Base-by-base conservation (phyloP, 139 green algal species). In the Yamagishiella unicocca region DNA sequence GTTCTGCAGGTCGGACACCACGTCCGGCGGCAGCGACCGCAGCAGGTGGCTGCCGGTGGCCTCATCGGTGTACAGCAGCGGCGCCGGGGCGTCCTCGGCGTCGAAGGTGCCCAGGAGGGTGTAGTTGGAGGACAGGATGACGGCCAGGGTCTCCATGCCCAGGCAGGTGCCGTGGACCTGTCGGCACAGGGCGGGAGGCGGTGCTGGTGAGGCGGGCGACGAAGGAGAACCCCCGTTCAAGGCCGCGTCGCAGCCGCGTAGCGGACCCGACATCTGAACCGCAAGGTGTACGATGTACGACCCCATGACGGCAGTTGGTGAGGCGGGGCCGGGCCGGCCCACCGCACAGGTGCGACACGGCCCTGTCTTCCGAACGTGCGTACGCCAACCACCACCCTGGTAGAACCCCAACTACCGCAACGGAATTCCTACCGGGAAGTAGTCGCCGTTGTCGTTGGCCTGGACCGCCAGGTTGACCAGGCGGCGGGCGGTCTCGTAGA, bases 371-470 rank as follows among this genome's bases (percentile, higher is more conserved):
- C n/a, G n/a, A n/a, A n/a, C n/a, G n/a, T n/a, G n/a, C n/a, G n/a
- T n/a, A n/a, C n/a, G n/a, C n/a, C n/a, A n/a, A n/a, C n/a, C n/a
- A n/a, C n/a, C n/a, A n/a, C n/a, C n/a, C n/a, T n/a, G n/a, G n/a
- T n/a, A n/a, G n/a, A n/a, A n/a, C n/a, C n/a, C n/a, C n/a, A n/a
- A n/a, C n/a, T n/a, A n/a, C n/a, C n/a, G n/a, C n/a, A n/a, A n/a
- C n/a, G n/a, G n/a, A n/a, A n/a, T n/a, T n/a, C n/a, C n/a, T n/a
- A 97, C 94, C 6, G 96, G 96, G 84, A 97, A 98, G 87, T 95
- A 97, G 89, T 96, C 94, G 0, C 96, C 95, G 10, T 92, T 92
- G 81, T 97, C 94, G 71, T 98, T 98, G 66, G 95, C 92, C 85
- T 91, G 74, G 0, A 96, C 64, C 17, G 95, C 90, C 70, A 97